Evolutionary conservation across 495 filamentous ascomycete genomes (phyloP).

Genomic region (Hypoxylon fragiforme): DNA sequence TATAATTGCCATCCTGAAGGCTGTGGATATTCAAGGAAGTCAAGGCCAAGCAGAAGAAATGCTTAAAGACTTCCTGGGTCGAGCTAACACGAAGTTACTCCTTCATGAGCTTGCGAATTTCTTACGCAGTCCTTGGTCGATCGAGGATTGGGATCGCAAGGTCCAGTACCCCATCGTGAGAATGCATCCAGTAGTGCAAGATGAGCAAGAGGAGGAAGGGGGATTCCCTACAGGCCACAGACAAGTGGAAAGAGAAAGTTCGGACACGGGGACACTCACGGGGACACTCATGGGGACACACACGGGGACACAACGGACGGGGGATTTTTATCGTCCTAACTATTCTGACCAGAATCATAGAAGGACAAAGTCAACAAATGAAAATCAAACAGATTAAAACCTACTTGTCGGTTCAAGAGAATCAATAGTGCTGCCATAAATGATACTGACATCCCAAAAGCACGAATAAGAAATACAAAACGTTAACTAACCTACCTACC

Average conservation of each 20-base stretch:
- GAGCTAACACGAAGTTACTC: slow-evolving; percentile 76
- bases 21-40: slow-evolving; percentile 84
- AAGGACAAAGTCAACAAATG: slow-evolving; percentile 3
- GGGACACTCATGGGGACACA: not conserved
- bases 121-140: slow-evolving; percentile 74
- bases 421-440: too few relatives aligned
- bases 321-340: slow-evolving; percentile 35
- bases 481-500: too few relatives aligned
- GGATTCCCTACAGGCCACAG: too few relatives aligned
- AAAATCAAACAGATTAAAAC: slow-evolving; percentile 16
- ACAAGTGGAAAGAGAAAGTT: not conserved
- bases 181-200: slow-evolving; percentile 10
- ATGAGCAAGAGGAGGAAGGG: not conserved
- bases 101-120: slow-evolving; percentile 82
- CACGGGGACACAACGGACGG: slow-evolving; percentile 9
- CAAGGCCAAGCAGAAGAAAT: slow-evolving; percentile 85
- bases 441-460: too few relatives aligned
- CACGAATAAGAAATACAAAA: too few relatives aligned
- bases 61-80: slow-evolving; percentile 81
- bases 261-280: too few relatives aligned
- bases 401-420: not conserved
- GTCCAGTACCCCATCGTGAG: slow-evolving; percentile 66
- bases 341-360: slow-evolving; percentile 11
- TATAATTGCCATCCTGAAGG: slow-evolving; percentile 83
- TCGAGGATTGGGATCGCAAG: slow-evolving; percentile 79